These are phyloP conservation scores for Fusarium cicatricum DNA, from an alignment of 2,329 filamentous ascomycete species.

Conservation along the genomic window DNA sequence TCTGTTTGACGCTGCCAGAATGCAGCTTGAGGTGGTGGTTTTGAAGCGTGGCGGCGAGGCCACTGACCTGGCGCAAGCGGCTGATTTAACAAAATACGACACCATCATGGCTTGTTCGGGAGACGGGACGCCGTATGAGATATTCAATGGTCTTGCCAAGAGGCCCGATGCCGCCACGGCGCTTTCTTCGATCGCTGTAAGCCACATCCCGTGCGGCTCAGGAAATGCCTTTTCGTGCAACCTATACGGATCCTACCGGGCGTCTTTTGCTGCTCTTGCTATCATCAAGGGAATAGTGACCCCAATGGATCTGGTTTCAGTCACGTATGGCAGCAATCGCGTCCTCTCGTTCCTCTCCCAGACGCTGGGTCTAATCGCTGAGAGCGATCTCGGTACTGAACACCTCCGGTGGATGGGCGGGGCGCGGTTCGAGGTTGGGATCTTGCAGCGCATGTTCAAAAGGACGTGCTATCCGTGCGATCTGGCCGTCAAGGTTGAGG, in stretches of 20 bases:
- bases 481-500: conserved; percentile 83
- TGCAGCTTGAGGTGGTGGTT: conserved; percentile 75
- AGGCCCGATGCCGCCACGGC: conserved; percentile 78
- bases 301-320: conserved; percentile 83
- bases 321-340: conserved; percentile 81
- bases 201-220: conserved; percentile 89
- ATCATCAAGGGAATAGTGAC: conserved; percentile 90
- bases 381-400: conserved; percentile 89
- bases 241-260: conserved; percentile 79
- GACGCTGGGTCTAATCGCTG: conserved; percentile 87
- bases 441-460: conserved; percentile 77
- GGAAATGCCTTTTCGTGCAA: conserved; percentile 96
- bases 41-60: conserved; percentile 82
- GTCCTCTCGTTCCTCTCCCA: conserved; percentile 91
- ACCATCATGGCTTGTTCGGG: conserved; percentile 89
- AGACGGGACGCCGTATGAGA: conserved; percentile 90
- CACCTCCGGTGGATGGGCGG: conserved; percentile 92
- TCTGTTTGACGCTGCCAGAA: conserved; percentile 82
- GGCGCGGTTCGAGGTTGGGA: conserved; percentile 83
- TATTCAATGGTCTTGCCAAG: conserved; percentile 90
- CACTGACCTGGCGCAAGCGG: conserved; percentile 74
- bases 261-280: conserved; percentile 79
- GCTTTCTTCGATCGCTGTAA: conserved; percentile 79
- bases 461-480: conserved; percentile 89
- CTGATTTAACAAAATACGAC: conserved; percentile 84